phyloP scores from a whole-genome alignment of 2,329 filamentous ascomycete genomes.

The Mycosphaerella sp. region DNA sequence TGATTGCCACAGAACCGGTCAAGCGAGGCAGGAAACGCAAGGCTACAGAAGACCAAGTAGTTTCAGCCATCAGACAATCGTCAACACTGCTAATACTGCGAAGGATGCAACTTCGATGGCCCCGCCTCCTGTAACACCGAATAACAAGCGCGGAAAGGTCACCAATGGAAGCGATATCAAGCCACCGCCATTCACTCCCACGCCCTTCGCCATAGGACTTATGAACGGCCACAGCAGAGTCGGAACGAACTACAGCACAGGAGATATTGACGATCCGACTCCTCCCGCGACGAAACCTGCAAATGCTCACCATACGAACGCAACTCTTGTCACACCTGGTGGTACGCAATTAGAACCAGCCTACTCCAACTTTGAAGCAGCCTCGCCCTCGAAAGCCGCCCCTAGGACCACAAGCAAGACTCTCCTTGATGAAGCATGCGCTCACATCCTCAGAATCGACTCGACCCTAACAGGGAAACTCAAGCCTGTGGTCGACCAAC shows the following conservation, averaged over 20 bases:
- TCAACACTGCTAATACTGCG: constrained; percentile 8
- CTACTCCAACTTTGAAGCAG: constrained; percentile 36
- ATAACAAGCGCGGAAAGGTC: constrained; percentile 29
- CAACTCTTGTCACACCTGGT: constrained; percentile 63
- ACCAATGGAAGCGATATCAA: constrained; percentile 21
- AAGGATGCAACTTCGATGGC: constrained; percentile 20
- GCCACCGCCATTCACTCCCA: constrained; percentile 42
- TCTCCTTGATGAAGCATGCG: constrained; percentile 67
- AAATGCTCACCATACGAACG: constrained; percentile 61
- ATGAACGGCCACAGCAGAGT: constrained; percentile 36
- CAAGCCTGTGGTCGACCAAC: constrained; percentile 62
- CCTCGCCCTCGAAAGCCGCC: constrained; percentile 32
- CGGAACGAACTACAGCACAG: constrained; percentile 35
- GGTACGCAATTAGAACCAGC: constrained; percentile 57
- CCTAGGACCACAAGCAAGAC: constrained; percentile 44
- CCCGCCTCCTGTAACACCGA: constrained; percentile 31
- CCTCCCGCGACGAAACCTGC: constrained; percentile 48
- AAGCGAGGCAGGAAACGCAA: constrained; percentile 24
- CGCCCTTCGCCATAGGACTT: constrained; percentile 45
- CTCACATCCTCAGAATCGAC: constrained; percentile 68
- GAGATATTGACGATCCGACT: constrained; percentile 37
- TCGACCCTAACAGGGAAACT: constrained; percentile 48
- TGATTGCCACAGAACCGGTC: constrained; percentile 13
- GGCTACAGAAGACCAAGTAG: constrained; percentile 17
- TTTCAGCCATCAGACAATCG: constrained; percentile 12